These are phyloP conservation scores for Didymella sp. DNA, from an alignment of 2,329 filamentous ascomycete genomes.

Conservation along the genomic window DNA sequence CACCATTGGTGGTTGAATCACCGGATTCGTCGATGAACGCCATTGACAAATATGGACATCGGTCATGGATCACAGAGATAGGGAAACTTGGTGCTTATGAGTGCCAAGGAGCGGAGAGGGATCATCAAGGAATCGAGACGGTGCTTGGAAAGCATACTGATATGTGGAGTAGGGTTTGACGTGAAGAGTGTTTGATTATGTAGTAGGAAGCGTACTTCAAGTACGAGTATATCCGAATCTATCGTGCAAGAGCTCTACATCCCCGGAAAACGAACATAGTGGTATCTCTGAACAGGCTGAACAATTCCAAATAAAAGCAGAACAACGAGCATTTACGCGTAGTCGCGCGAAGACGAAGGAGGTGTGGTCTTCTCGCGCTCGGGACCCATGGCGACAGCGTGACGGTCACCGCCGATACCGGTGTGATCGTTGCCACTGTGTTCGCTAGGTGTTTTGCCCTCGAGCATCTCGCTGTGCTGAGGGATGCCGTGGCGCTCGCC, in stretches of 20 bases:
- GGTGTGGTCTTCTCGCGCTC: slow-evolving; percentile 50
- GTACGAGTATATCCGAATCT: slow-evolving; percentile 8
- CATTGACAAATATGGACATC: neutral
- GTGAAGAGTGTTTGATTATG: slow-evolving; percentile 1
- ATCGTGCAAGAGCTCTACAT: slow-evolving; percentile 3
- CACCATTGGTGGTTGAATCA: neutral
- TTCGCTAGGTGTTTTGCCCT: slow-evolving; percentile 61
- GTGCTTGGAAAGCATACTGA: neutral
- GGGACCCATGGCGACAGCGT: slow-evolving; percentile 55
- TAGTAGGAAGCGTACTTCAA: slow-evolving; percentile 15
- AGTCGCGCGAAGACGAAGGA: slow-evolving; percentile 18
- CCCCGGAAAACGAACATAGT: slow-evolving; percentile 17
- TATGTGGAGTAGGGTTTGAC: neutral
- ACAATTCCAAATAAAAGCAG: slow-evolving; percentile 12
- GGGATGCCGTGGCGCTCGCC: slow-evolving; percentile 72
- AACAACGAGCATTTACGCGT: slow-evolving; percentile 9
- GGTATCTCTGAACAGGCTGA: slow-evolving; percentile 23
- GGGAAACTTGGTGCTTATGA: neutral
- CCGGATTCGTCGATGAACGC: neutral
- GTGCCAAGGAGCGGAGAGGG: neutral
- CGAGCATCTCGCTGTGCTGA: slow-evolving; percentile 71
- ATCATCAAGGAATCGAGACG: neutral
- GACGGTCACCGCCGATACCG: slow-evolving; percentile 60
- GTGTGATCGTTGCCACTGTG: slow-evolving; percentile 55
- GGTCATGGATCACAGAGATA: neutral